These are phyloP conservation scores for Globisporangium apiculatum DNA, from an alignment of 352 stramenopile species.

Conservation along the genomic window DNA sequence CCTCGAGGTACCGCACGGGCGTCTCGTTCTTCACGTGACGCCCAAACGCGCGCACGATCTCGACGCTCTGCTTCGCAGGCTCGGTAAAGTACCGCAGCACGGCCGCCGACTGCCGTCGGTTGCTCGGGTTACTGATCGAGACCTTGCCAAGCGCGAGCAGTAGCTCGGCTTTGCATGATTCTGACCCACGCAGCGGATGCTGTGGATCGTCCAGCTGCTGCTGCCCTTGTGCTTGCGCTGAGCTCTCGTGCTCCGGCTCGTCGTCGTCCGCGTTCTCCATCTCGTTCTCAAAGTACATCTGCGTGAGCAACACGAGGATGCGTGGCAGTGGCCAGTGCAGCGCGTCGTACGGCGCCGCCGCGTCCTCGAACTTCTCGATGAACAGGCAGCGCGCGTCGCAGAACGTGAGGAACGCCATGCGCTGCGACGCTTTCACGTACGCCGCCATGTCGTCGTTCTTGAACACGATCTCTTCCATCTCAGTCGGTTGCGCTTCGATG, in stretches of 20 bases:
- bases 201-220: constrained; percentile 12
- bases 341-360: constrained; percentile 39
- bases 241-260: constrained; percentile 31
- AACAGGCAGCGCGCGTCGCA: constrained; percentile 79
- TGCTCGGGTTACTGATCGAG: constrained; percentile 76
- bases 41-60: constrained; percentile 76
- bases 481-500: constrained; percentile 16
- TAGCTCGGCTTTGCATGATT: constrained; percentile 44
- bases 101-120: constrained; percentile 69
- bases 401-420: constrained; percentile 66
- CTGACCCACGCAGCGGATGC: too few species aligned
- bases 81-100: constrained; percentile 66
- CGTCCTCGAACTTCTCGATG: constrained; percentile 74
- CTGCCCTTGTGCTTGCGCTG: constrained; percentile 2
- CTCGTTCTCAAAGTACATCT: constrained; percentile 81
- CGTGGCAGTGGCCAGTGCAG: constrained; percentile 69
- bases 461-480: constrained; percentile 66
- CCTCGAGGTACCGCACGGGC: constrained; percentile 74
- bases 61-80: constrained; percentile 34
- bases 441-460: constrained; percentile 36
- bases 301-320: constrained; percentile 56
- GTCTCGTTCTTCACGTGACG: constrained; percentile 73
- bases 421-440: constrained; percentile 61
- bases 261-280: constrained; percentile 34
- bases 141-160: constrained; percentile 63